Evolutionary conservation across 345 rosid genomes (phyloP).

Genomic region (Salix koriyanagi): DNA sequence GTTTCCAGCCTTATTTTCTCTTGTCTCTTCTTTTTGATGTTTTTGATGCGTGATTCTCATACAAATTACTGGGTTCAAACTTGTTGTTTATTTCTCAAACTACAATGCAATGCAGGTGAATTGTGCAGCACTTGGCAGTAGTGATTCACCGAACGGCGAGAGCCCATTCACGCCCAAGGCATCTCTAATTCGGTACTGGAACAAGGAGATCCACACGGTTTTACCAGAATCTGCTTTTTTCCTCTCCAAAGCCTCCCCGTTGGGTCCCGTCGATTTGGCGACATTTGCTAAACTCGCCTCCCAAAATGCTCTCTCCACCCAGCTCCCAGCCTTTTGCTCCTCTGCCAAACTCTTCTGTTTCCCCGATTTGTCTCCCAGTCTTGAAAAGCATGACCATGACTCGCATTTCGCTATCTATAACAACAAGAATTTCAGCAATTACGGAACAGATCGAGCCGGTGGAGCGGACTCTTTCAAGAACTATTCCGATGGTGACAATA

Average conservation of each 20-base stretch:
- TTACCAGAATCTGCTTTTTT: conserved; percentile 50
- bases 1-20: neutral
- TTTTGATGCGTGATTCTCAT: neutral
- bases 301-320: conserved; percentile 47
- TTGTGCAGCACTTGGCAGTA: neutral
- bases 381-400: conserved; percentile 19
- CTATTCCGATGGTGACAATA: conserved; percentile 31
- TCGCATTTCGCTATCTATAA: conserved; percentile 51
- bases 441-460: conserved; percentile 46
- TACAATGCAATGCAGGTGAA: conserved; percentile 23
- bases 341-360: conserved; percentile 83
- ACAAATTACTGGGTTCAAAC: neutral
- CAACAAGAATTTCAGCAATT: conserved; percentile 70
- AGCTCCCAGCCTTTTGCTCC: conserved; percentile 71
- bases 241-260: conserved; percentile 75
- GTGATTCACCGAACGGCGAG: conserved; percentile 17
- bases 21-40: neutral
- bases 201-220: conserved; percentile 51
- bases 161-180: conserved; percentile 82
- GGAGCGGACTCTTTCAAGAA: conserved; percentile 53
- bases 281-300: conserved; percentile 66
- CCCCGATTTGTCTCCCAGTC: conserved; percentile 28
- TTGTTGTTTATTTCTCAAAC: too few relatives aligned
- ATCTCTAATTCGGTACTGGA: conserved; percentile 78
- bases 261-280: conserved; percentile 59